These are phyloP conservation scores for Crassisporium funariophilum DNA, from an alignment of 768 basidiomycete genomes.

Conservation along the genomic window DNA sequence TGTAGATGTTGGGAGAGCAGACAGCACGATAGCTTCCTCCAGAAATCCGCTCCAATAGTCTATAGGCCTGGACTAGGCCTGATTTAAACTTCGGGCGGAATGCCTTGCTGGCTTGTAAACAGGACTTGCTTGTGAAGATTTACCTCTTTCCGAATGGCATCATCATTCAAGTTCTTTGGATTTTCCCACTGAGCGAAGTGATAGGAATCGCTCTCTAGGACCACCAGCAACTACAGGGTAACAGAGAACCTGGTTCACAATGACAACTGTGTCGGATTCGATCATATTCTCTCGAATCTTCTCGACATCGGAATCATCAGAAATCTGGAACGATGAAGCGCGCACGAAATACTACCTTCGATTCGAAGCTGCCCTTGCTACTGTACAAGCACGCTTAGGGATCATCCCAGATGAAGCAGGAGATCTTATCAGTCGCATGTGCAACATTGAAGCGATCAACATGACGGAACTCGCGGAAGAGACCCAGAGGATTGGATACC, in stretches of 20 bases:
- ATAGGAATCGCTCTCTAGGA: no score
- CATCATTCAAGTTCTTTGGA: no score
- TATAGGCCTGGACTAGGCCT: no score
- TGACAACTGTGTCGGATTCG: slow-evolving; percentile 38
- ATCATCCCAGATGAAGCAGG: slow-evolving; percentile 44
- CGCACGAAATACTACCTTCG: slow-evolving; percentile 36
- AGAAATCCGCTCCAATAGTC: no score
- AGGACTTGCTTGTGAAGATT: no score
- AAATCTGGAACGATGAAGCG: slow-evolving; percentile 43
- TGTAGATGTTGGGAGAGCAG: no score
- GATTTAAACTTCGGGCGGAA: no score
- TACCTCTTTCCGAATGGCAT: no score
- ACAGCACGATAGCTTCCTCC: no score
- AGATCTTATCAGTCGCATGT: slow-evolving; percentile 34
- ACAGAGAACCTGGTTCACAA: slow-evolving; percentile 14
- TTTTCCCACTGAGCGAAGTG: no score
- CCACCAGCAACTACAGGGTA: no score
- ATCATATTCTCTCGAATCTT: slow-evolving; percentile 42
- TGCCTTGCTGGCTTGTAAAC: no score
- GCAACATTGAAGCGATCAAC: slow-evolving; percentile 33
- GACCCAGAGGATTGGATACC: slow-evolving; percentile 46
- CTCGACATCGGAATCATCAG: slow-evolving; percentile 37
- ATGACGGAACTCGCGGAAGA: slow-evolving; percentile 39
- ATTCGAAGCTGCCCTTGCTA: slow-evolving; percentile 27
- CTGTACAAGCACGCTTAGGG: slow-evolving; percentile 36